These are phyloP conservation scores for Sporothrix pallida DNA, from an alignment of 2,329 filamentous ascomycete species.

Conservation along the genomic window DNA sequence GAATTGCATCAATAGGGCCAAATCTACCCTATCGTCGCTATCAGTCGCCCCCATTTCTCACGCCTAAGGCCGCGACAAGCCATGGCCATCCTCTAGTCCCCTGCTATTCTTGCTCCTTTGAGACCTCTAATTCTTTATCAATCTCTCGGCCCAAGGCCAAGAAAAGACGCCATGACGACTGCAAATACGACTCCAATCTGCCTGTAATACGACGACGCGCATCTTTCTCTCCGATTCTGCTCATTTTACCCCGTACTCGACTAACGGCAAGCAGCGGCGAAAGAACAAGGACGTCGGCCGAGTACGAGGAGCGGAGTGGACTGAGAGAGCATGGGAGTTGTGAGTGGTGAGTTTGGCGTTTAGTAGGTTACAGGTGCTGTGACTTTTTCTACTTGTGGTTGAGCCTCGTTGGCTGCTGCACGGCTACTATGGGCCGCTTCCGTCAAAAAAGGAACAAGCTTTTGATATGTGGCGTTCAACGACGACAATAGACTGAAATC, in stretches of 20 bases:
- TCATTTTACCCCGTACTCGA: not conserved
- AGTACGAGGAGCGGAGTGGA: not conserved
- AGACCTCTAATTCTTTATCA: not conserved
- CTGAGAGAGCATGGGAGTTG: not conserved
- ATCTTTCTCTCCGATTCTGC: not conserved
- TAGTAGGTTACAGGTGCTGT: not conserved
- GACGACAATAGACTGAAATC: not conserved
- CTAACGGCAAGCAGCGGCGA: conserved; percentile 6
- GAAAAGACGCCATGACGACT: not conserved
- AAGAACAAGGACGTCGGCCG: not conserved
- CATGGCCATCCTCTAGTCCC: not conserved
- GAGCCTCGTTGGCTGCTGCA: conserved; percentile 18
- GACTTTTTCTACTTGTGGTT: not conserved
- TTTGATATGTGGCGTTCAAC: conserved; percentile 12
- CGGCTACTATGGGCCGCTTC: conserved; percentile 15
- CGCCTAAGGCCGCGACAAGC: not conserved
- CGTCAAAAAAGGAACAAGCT: conserved; percentile 1
- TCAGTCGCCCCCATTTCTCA: not conserved
- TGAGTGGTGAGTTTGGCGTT: not conserved
- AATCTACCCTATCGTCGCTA: not conserved
- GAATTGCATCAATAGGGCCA: not conserved
- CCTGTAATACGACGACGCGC: not conserved
- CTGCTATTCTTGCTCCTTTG: not conserved
- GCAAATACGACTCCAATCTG: not conserved
- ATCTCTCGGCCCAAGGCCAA: not conserved